Conservation (phyloP, 2,329 filamentous ascomycete species). For the Neopestalotiopsis sp. region DNA sequence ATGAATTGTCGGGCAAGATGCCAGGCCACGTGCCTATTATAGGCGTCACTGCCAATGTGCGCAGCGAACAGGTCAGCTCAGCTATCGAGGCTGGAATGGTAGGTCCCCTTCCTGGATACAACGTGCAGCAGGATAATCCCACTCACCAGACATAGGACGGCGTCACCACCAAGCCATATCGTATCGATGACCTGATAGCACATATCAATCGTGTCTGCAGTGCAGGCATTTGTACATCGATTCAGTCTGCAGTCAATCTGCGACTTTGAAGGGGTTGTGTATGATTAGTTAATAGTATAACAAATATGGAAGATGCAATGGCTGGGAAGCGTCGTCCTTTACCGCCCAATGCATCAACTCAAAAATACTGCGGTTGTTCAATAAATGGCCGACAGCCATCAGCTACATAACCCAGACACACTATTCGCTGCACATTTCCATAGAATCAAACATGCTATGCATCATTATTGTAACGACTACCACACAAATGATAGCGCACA, state of each 20-base stretch:
- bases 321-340: too few relatives aligned
- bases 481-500: too few relatives aligned
- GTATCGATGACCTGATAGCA: constrained; percentile 31
- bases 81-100: constrained; percentile 34
- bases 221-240: not conserved
- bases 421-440: too few relatives aligned
- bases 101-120: constrained; percentile 13
- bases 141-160: constrained; percentile 26
- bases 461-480: too few relatives aligned
- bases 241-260: not conserved
- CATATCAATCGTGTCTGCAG: constrained; percentile 29
- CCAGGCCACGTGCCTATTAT: constrained; percentile 30
- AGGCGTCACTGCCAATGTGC: constrained; percentile 34
- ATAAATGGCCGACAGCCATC: too few relatives aligned
- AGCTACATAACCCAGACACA: too few relatives aligned
- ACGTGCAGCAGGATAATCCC: not conserved
- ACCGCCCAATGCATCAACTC: too few relatives aligned
- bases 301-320: too few relatives aligned
- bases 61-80: constrained; percentile 30
- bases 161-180: constrained; percentile 34
- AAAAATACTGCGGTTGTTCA: too few relatives aligned
- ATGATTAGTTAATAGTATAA: too few relatives aligned
- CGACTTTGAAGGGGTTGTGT: not conserved
- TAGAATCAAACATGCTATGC: too few relatives aligned
- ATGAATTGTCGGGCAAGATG: constrained; percentile 25